These are phyloP conservation scores for Mucor piriformis DNA, from an alignment of 371 early-diverging fungal genomes.

Conservation along the genomic window DNA sequence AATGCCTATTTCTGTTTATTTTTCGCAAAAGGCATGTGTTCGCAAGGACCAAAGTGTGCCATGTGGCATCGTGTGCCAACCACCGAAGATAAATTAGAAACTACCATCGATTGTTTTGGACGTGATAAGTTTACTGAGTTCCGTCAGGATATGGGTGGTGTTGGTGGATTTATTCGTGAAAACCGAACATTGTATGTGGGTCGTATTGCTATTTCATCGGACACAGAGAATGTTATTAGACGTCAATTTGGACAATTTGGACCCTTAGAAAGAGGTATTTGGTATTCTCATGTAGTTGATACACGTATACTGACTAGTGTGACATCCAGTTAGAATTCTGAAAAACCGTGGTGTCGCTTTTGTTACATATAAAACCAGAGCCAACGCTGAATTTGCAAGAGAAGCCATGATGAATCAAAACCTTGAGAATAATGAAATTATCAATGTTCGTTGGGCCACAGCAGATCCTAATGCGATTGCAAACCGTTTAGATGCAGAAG, in stretches of 20 bases:
- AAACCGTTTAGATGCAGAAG: slow-evolving; percentile 43
- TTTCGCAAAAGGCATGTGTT: slow-evolving; percentile 87
- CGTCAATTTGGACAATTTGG: slow-evolving; percentile 84
- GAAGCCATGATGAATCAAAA: slow-evolving; percentile 89
- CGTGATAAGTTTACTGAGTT: slow-evolving; percentile 75
- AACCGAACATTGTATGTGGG: slow-evolving; percentile 83
- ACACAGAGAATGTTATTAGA: slow-evolving; percentile 64
- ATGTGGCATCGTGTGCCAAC: slow-evolving; percentile 81
- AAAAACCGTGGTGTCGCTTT: slow-evolving; percentile 77
- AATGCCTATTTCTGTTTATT: slow-evolving; percentile 77
- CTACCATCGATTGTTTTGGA: slow-evolving; percentile 82
- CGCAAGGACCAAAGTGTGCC: slow-evolving; percentile 67
- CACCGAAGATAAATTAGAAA: slow-evolving; percentile 64
- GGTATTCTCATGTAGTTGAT: neutral
- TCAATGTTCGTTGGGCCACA: slow-evolving; percentile 78
- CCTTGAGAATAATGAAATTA: slow-evolving; percentile 67
- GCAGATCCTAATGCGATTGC: slow-evolving; percentile 79
- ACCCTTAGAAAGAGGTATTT: slow-evolving; percentile 69
- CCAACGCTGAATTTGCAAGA: slow-evolving; percentile 86
- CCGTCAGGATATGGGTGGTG: slow-evolving; percentile 87
- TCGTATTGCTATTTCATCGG: slow-evolving; percentile 59
- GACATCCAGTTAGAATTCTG: slow-evolving; percentile 53
- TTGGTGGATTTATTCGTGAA: slow-evolving; percentile 80
- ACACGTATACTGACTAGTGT: neutral
- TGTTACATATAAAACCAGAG: slow-evolving; percentile 72